phyloP scores from a whole-genome alignment of 805 yeast species.

The Monosporozyma solicola region DNA sequence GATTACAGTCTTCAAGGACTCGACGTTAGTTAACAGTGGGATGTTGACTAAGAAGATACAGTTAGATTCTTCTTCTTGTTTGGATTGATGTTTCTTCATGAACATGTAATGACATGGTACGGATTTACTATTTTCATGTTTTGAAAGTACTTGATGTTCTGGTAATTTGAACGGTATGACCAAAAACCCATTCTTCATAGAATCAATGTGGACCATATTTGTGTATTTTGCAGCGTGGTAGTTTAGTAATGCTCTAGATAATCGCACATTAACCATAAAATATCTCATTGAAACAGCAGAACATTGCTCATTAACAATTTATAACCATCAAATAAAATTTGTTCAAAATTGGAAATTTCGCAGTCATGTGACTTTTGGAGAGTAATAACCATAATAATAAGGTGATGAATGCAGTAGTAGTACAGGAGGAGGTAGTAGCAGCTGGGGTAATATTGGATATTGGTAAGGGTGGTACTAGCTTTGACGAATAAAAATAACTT shows the following conservation, averaged over 20 bases:
- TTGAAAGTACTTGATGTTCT: slow-evolving; percentile 1
- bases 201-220: slow-evolving; percentile 4
- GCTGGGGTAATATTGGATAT: not conserved
- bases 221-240: not conserved
- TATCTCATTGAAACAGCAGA: not conserved
- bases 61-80: slow-evolving; percentile 36
- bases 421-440: not conserved
- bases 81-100: slow-evolving; percentile 53
- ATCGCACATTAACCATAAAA: not conserved
- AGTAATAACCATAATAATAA: not conserved
- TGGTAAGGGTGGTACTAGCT: no score
- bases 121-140: slow-evolving; percentile 3
- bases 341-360: not conserved
- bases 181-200: slow-evolving; percentile 30
- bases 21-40: slow-evolving; percentile 52
- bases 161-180: slow-evolving; percentile 29
- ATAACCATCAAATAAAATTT: not conserved
- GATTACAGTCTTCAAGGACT: slow-evolving; percentile 48
- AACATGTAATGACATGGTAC: slow-evolving; percentile 46
- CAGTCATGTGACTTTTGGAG: not conserved
- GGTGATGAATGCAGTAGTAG: not conserved
- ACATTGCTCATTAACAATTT: not conserved
- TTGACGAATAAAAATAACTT: no score
- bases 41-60: slow-evolving; percentile 69
- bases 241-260: not conserved